These are phyloP conservation scores for Trifolium repens DNA, from an alignment of 306 rosid genomes.

Conservation along the genomic window DNA sequence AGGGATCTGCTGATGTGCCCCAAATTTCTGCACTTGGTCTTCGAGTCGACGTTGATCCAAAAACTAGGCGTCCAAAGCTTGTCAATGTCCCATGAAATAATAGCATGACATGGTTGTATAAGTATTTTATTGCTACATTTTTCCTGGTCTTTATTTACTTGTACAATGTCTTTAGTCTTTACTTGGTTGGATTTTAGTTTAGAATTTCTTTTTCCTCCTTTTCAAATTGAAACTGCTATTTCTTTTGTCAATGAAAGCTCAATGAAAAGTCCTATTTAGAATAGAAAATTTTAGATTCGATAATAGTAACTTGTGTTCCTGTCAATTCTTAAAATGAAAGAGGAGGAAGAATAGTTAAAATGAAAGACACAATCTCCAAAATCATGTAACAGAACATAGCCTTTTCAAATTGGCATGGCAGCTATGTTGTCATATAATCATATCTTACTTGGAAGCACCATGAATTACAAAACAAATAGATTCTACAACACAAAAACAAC, in stretches of 20 bases:
- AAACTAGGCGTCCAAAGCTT: conserved; percentile 71
- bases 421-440: not conserved
- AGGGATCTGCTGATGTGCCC: conserved; percentile 71
- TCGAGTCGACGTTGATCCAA: not conserved
- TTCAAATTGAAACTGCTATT: not conserved
- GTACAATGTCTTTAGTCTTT: not conserved
- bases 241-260: conserved; percentile 1
- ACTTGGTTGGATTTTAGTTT: not conserved
- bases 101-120: not conserved
- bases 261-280: conserved; percentile 11
- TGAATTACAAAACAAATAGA: conserved; percentile 11
- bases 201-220: conserved; percentile 2
- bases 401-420: not conserved
- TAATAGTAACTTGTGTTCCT: not conserved
- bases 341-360: not conserved
- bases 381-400: conserved; percentile 1
- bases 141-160: not conserved
- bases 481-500: not conserved
- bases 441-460: not conserved
- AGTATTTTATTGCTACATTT: not conserved
- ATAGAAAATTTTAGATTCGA: not conserved
- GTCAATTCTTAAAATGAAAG: not conserved
- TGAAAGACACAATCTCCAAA: not conserved
- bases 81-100: conserved; percentile 55
- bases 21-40: conserved; percentile 74